phyloP scores from a whole-genome alignment of 1,284 basidiomycete genomes.

The Ustilago sp. region DNA sequence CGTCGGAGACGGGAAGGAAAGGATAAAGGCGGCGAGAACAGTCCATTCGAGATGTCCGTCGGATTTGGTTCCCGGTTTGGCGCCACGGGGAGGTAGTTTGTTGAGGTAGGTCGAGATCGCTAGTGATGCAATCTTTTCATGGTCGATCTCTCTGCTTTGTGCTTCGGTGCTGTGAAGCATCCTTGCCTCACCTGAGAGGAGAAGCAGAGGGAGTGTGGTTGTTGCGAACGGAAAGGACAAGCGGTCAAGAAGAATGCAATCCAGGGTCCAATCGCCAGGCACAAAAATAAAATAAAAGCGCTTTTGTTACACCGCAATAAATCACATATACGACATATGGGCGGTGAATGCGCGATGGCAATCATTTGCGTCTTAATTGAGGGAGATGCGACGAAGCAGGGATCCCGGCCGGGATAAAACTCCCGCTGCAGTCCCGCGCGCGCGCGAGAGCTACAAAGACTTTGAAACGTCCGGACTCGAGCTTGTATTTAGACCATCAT shows the following conservation, averaged over 20 bases:
- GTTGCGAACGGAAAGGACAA: neutral
- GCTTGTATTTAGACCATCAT: too few species aligned
- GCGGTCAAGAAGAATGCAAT: constrained; percentile 1
- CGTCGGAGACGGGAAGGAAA: constrained; percentile 16
- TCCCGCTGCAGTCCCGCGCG: too few species aligned
- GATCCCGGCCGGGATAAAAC: too few species aligned
- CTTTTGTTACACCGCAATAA: neutral
- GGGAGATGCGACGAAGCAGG: too few species aligned
- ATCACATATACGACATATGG: neutral
- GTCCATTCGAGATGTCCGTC: constrained; percentile 55
- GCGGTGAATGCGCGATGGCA: neutral
- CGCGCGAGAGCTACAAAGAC: too few species aligned
- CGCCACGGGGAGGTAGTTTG: constrained; percentile 37
- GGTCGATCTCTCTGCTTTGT: constrained; percentile 3
- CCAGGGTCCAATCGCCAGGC: constrained; percentile 16
- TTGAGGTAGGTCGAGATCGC: constrained; percentile 29
- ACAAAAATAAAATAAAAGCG: too few species aligned
- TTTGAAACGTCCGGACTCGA: too few species aligned
- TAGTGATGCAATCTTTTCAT: constrained; percentile 29
- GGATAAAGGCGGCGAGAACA: constrained; percentile 49
- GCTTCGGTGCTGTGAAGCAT: neutral
- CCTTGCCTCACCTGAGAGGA: neutral
- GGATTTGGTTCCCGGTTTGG: constrained; percentile 43
- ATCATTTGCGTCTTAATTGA: neutral
- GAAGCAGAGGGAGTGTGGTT: neutral